phyloP scores from a whole-genome alignment of 768 basidiomycete genomes.

The Megacollybia marginata region DNA sequence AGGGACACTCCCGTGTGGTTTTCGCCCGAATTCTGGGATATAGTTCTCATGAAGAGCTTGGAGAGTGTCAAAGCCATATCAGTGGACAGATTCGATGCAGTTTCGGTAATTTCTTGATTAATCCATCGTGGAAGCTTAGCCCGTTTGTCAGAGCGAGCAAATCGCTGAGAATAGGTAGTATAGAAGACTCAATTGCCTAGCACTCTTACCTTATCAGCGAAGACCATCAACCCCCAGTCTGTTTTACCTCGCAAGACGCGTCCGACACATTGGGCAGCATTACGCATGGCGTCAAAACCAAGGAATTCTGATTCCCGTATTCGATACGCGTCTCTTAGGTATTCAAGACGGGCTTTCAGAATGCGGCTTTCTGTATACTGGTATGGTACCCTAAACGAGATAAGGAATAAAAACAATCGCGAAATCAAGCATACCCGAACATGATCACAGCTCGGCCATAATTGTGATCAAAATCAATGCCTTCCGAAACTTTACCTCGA shows the following conservation, averaged over 20 bases:
- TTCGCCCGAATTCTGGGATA: constrained; percentile 96
- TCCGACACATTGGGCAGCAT: constrained; percentile 98
- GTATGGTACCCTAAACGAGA: constrained; percentile 67
- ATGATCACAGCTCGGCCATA: constrained; percentile 98
- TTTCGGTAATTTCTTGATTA: constrained; percentile 98
- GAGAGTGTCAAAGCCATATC: constrained; percentile 95
- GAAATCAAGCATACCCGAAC: constrained; percentile 70
- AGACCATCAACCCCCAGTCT: constrained; percentile 99
- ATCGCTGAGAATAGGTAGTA: constrained; percentile 49
- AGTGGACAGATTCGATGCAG: constrained; percentile 93
- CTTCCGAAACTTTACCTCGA: constrained; percentile 98
- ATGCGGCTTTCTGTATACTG: constrained; percentile 99
- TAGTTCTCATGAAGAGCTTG: constrained; percentile 96
- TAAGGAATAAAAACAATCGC: too few relatives aligned
- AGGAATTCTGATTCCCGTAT: constrained; percentile 98
- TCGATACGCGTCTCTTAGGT: constrained; percentile 95
- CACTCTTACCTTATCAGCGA: constrained; percentile 83
- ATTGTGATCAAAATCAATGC: constrained; percentile 99
- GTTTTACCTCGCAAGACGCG: constrained; percentile 97
- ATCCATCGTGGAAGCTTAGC: constrained; percentile 98
- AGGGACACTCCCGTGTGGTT: constrained; percentile 91
- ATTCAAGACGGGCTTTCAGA: constrained; percentile 93
- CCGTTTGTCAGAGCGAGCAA: constrained; percentile 87
- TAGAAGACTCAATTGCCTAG: not conserved
- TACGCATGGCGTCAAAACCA: constrained; percentile 99